These are phyloP conservation scores for Penstemon eatonii DNA, from an alignment of 257 asterid genomes.

Conservation along the genomic window DNA sequence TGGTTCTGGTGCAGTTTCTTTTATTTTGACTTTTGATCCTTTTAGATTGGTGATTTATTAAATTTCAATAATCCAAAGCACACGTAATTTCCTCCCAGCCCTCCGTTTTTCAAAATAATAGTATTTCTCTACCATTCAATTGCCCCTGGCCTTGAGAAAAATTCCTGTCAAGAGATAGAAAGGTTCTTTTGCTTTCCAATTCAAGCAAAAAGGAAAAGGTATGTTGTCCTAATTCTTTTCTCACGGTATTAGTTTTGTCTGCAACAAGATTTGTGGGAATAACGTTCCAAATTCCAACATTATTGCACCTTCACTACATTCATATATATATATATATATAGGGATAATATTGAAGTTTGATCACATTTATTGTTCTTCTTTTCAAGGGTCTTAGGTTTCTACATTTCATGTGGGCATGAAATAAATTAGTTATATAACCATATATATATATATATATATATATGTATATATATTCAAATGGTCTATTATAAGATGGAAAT, in stretches of 20 bases:
- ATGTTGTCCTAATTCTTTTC: constrained; percentile 3
- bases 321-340: no score
- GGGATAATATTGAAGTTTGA: no score
- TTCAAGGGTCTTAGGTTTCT: no score
- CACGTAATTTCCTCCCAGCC: not conserved
- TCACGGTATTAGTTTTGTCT: not conserved
- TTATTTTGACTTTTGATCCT: not conserved
- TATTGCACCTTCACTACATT: not conserved
- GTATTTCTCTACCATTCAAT: not conserved
- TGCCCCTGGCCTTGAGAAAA: not conserved
- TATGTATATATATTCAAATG: no score
- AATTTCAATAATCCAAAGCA: not conserved
- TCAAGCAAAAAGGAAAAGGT: constrained; percentile 26
- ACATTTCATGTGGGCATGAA: no score
- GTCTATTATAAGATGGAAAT: no score
- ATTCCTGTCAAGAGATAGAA: not conserved
- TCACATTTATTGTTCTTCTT: no score
- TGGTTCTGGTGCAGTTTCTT: no score
- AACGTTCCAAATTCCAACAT: not conserved
- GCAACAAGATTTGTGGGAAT: not conserved
- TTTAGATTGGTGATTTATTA: not conserved
- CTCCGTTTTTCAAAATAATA: not conserved
- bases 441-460: no score
- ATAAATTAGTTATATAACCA: no score
- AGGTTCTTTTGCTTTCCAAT: not conserved